Percentiles rank a stretch among this genome's conserved stretches.
These are phyloP conservation scores for Pythium biforme DNA, from an alignment of 352 stramenopile genomes.

Conservation along the genomic window DNA sequence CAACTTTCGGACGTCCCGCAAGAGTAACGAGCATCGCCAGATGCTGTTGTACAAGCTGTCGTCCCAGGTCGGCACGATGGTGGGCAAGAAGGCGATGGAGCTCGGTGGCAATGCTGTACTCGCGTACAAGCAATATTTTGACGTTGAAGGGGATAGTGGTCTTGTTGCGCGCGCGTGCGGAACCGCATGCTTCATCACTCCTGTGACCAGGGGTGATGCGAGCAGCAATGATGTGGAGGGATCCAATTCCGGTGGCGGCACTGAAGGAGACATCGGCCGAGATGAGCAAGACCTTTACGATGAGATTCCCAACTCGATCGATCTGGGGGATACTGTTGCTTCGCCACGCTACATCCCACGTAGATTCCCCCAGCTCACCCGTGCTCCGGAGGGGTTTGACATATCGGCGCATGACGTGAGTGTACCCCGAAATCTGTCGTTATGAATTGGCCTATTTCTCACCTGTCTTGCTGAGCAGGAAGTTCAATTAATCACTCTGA, in stretches of 20 bases:
- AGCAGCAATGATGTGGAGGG: constrained; percentile 13
- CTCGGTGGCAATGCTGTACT: constrained; percentile 98
- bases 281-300: constrained; percentile 37
- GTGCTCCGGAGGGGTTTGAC: constrained; percentile 61
- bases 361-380: constrained; percentile 48
- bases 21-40: constrained; percentile 96
- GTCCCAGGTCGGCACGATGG: constrained; percentile 77
- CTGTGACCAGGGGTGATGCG: constrained; percentile 45
- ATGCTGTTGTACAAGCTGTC: constrained; percentile 95
- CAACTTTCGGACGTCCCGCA: constrained; percentile 90
- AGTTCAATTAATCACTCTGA: constrained; percentile 94
- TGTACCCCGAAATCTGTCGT: constrained; percentile 8
- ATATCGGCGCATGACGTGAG: constrained; percentile 76
- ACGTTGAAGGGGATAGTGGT: constrained; percentile 98
- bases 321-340: constrained; percentile 22
- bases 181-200: constrained; percentile 84
- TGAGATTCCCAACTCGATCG: constrained; percentile 9
- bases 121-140: constrained; percentile 98
- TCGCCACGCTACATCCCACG: constrained; percentile 55
- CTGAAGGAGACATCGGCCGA: constrained; percentile 37
- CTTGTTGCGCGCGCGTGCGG: constrained; percentile 96
- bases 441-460: not conserved
- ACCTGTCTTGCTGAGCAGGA: constrained; percentile 48
- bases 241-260: constrained; percentile 26
- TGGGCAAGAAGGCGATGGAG: constrained; percentile 95